These are phyloP conservation scores for Gelatoporia subvermispora DNA, from an alignment of 768 basidiomycete genomes.

Conservation along the genomic window DNA sequence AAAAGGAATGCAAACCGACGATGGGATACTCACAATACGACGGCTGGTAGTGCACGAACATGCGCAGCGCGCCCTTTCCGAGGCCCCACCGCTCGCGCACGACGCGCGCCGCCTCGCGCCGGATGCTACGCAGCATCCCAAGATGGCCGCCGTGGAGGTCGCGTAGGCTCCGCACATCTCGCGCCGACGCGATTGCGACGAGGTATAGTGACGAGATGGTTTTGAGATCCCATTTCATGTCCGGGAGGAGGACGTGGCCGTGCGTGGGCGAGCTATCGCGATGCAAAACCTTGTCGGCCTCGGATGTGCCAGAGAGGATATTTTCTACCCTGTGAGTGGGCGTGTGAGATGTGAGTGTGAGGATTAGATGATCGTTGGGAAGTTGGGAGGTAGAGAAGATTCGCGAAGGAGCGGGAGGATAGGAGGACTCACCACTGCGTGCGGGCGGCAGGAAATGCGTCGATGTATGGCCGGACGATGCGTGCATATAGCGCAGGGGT, in stretches of 20 bases:
- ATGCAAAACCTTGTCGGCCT: constrained; percentile 68
- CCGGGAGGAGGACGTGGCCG: constrained; percentile 80
- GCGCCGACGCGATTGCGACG: constrained; percentile 65
- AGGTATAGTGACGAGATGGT: constrained; percentile 81
- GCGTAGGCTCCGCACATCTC: constrained; percentile 63
- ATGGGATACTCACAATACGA: constrained; percentile 71
- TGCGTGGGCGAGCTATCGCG: constrained; percentile 42
- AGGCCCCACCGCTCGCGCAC: constrained; percentile 67
- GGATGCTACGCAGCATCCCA: constrained; percentile 61
- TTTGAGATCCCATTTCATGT: constrained; percentile 94
- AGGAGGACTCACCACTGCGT: constrained; percentile 64
- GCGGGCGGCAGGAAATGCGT: constrained; percentile 66
- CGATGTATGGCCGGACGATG: constrained; percentile 77
- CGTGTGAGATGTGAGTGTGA: neutral
- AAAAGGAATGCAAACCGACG: neutral
- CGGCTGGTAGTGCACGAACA: constrained; percentile 94
- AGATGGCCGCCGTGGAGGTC: constrained; percentile 69
- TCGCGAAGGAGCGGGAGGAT: neutral
- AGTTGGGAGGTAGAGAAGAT: too few relatives aligned
- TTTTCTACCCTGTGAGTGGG: constrained; percentile 66
- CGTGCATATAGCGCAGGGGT: constrained; percentile 71
- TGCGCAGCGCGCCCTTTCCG: constrained; percentile 52
- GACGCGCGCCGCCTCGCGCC: constrained; percentile 44
- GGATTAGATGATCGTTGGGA: too few relatives aligned
- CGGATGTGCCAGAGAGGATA: constrained; percentile 72